Evolutionary conservation across 1,139 yeast genomes (phyloP), one percentile per base, ranked within the genome.

Genomic region (Petasospora rhodanensis): DNA sequence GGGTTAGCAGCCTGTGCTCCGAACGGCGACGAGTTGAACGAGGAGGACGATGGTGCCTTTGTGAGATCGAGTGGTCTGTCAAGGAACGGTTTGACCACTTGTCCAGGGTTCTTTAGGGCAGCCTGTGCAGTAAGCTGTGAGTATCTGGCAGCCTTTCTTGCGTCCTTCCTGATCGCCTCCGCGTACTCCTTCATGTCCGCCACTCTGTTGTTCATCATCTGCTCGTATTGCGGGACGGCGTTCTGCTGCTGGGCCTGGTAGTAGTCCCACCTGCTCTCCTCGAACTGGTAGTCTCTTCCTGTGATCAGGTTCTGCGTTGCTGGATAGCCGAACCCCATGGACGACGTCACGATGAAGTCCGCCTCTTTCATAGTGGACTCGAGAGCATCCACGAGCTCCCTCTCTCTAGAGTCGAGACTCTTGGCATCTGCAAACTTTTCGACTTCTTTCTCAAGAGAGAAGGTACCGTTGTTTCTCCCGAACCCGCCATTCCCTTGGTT

Each of bases 201-300:
- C 18, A 51, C 49, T 45, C 80, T 60, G 11, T 65, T 61, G 6
- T 49, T 49, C 33, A 74, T 51, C 33, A 62, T 64, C 19, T 55
- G 55, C 26, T 66, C 70, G 43, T 65, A 70, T 16, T 60, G 64
- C 1, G 61, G 56, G 4, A 69, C 14, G 0, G 54, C 49, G 34
- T 68, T 67, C 10, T 54, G 50, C 12, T 58, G 52, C 29, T 49
- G 54, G 0, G 79, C 74, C 33, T 67, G 62, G 43, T 64, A 57
- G 40, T 62, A 75, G 41, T 64, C 66, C 36, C 68, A 58, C 34
- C 83, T 56, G 23, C 62, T 56, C 47, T 79, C 85, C 43, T 78
- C 84, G 22, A 61, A 64, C 0, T 83, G 76, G 18, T 69, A 51
- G 45, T 79, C 85, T 43, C 80, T 56, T 0, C 69, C 74, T 3